Conservation (phyloP, 2,329 filamentous ascomycete genomes). For the Scedosporium aurantiacum region DNA sequence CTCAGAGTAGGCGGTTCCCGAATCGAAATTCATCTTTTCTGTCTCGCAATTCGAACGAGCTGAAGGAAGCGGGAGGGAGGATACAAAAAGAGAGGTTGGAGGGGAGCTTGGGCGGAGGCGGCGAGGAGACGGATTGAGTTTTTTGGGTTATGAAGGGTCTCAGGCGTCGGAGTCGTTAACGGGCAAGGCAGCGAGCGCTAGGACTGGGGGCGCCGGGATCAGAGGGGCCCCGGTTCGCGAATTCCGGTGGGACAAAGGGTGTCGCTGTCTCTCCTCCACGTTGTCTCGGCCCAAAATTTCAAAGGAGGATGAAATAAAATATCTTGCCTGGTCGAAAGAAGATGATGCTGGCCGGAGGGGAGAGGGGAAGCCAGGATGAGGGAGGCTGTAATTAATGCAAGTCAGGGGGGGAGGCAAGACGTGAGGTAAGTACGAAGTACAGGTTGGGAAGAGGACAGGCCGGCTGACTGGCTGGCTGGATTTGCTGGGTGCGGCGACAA, state of each 20-base stretch:
- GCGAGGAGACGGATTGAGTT: not conserved
- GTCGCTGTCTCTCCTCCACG: not conserved
- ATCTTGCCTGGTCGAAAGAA: not conserved
- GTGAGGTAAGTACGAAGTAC: not conserved
- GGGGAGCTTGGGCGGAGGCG: constrained; percentile 2
- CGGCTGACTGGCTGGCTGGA: not conserved
- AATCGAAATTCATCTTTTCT: constrained; percentile 46
- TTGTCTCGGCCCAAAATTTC: not conserved
- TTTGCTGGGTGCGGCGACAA: not conserved
- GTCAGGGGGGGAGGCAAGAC: not conserved
- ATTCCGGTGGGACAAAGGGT: not conserved
- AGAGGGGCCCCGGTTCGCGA: not conserved
- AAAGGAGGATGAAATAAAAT: not conserved
- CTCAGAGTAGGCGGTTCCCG: constrained; percentile 62
- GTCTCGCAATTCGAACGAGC: constrained; percentile 1
- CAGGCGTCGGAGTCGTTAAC: not conserved
- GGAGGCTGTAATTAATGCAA: constrained; percentile 3
- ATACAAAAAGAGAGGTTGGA: not conserved
- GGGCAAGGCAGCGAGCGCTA: not conserved
- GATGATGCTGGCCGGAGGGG: not conserved
- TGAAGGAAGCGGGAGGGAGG: not conserved
- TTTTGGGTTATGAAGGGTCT: not conserved
- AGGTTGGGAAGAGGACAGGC: not conserved
- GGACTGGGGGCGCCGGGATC: not conserved
- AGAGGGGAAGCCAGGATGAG: constrained; percentile 1